phyloP scores from a whole-genome alignment of 2,329 filamentous ascomycete genomes.

The Chaetomium olivaceum region DNA sequence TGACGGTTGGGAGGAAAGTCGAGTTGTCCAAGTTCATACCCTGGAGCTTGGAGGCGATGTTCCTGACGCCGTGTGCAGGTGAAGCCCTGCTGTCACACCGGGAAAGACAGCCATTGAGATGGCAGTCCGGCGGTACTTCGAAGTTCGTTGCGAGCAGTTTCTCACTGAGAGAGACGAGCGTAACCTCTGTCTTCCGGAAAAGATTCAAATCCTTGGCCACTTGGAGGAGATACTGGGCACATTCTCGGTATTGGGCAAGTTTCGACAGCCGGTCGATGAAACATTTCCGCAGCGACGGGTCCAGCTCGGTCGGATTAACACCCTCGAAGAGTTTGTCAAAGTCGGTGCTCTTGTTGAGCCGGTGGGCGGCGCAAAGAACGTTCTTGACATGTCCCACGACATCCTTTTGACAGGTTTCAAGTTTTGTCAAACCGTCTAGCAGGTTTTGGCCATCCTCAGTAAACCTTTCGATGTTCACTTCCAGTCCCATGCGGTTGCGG shows the following conservation, averaged over 20 bases:
- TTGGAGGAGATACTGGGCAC: slow-evolving; percentile 38
- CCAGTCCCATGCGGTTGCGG: not conserved
- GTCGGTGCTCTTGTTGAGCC: slow-evolving; percentile 6
- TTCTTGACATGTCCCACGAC: not conserved
- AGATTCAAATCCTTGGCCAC: slow-evolving; percentile 37
- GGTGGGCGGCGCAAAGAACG: slow-evolving; percentile 13
- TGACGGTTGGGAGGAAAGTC: not conserved
- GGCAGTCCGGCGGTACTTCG: not conserved
- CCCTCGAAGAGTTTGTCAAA: slow-evolving; percentile 11
- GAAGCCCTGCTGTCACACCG: slow-evolving; percentile 8
- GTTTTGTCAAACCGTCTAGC: not conserved
- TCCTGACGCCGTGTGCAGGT: not conserved
- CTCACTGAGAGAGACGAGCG: slow-evolving; percentile 36
- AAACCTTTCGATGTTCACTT: slow-evolving; percentile 11
- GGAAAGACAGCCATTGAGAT: slow-evolving; percentile 18
- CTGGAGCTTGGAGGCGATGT: slow-evolving; percentile 7
- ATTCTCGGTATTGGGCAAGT: slow-evolving; percentile 42
- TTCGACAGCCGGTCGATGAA: slow-evolving; percentile 36
- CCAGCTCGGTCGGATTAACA: slow-evolving; percentile 2
- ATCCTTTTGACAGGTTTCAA: slow-evolving; percentile 16
- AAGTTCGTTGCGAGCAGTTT: slow-evolving; percentile 32
- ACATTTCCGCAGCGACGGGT: not conserved
- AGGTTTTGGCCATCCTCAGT: not conserved
- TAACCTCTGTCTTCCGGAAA: slow-evolving; percentile 36
- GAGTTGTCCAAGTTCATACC: not conserved